Percentiles rank a stretch among this genome's conserved stretches.
Conservation (phyloP, 2,329 filamentous ascomycete species). For the Acephala macrosclerotiorum region DNA sequence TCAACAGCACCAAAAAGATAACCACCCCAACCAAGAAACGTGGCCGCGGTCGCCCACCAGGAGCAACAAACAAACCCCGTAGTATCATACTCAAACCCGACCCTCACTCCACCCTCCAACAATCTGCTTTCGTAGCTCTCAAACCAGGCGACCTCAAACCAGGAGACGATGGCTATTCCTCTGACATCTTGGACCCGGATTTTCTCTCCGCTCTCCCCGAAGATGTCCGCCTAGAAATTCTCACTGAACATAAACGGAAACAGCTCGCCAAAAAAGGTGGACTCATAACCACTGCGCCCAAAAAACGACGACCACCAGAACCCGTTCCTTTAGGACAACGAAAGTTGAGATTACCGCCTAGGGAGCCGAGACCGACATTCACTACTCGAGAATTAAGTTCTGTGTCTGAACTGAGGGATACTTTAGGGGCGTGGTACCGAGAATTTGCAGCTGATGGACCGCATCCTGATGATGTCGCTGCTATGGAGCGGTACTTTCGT, state of each 20-base stretch:
- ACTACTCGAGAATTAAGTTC: conserved; percentile 63
- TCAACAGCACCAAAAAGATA: conserved; percentile 46
- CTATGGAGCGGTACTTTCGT: conserved; percentile 75
- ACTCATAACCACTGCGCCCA: conserved; percentile 48
- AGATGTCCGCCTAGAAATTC: conserved; percentile 79
- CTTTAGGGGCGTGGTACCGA: conserved; percentile 77
- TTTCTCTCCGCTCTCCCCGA: conserved; percentile 86
- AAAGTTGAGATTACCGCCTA: conserved; percentile 55
- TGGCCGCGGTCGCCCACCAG: conserved; percentile 51
- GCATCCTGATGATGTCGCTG: conserved; percentile 77
- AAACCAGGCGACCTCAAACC: conserved; percentile 28
- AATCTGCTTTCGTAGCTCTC: conserved; percentile 73
- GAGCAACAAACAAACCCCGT: conserved; percentile 41
- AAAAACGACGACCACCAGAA: conserved; percentile 35
- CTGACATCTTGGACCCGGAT: conserved; percentile 52
- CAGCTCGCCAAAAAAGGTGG: conserved; percentile 65
- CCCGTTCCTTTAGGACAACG: conserved; percentile 35
- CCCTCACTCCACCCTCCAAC: conserved; percentile 67
- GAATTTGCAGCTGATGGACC: conserved; percentile 79
- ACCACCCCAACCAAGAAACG: conserved; percentile 71
- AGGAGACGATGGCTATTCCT: conserved; percentile 26
- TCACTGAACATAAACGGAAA: conserved; percentile 73
- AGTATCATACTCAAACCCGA: conserved; percentile 50
- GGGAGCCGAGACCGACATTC: conserved; percentile 63
- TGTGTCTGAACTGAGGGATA: conserved; percentile 72